Percentiles rank a stretch among this genome's conserved stretches.
Conservation (phyloP, 257 asterid genomes). For the Nicotiana noctiflora region DNA sequence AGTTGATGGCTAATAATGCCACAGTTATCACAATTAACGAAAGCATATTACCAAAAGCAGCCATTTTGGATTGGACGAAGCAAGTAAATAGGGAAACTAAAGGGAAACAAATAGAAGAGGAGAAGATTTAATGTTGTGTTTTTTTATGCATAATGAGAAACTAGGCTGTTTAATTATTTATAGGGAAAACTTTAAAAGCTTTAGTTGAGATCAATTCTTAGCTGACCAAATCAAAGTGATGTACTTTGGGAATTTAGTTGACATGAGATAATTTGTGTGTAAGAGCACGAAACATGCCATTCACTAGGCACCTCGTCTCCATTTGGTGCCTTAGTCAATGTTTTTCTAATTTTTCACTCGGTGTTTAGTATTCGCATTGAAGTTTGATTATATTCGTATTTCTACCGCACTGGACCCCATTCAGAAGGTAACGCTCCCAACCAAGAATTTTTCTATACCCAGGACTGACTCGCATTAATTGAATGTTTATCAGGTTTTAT, state of each 20-base stretch:
- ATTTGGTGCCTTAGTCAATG: background rate
- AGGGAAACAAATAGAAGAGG: background rate
- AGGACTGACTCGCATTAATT: background rate
- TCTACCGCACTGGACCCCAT: too few species aligned
- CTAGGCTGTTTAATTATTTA: slow-evolving; percentile 18
- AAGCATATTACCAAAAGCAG: background rate
- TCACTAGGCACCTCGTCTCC: background rate
- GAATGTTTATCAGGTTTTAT: background rate
- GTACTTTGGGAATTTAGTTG: background rate
- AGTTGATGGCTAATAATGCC: slow-evolving; percentile 4
- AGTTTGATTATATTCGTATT: too few species aligned
- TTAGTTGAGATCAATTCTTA: background rate
- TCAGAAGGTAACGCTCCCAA: too few species aligned
- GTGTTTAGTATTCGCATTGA: too few species aligned
- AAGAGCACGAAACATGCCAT: slow-evolving; percentile 9
- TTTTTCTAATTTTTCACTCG: too few species aligned
- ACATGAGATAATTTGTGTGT: background rate
- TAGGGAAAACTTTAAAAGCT: background rate
- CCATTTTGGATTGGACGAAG: slow-evolving; percentile 13
- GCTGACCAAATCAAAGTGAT: background rate
- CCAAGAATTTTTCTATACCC: too few species aligned
- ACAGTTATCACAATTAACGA: background rate
- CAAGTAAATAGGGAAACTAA: background rate
- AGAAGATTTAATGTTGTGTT: background rate
- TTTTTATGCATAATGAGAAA: background rate